phyloP scores from a whole-genome alignment of 306 rosid genomes.

The Leucaena leucocephala region DNA sequence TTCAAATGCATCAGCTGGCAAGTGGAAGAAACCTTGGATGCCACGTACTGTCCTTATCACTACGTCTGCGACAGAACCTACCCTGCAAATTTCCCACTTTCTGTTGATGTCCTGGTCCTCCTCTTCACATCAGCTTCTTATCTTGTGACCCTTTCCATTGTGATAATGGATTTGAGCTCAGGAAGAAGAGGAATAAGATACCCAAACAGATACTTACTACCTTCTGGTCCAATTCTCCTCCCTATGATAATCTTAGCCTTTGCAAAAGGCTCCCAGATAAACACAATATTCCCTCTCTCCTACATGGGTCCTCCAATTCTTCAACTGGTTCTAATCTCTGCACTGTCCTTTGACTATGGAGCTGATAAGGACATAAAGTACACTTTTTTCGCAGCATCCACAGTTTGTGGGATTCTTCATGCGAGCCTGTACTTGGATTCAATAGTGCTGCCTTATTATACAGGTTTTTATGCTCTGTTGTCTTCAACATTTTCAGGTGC shows the following conservation, averaged over 20 bases:
- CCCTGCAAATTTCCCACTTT: constrained; percentile 62
- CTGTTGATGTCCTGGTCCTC: constrained; percentile 58
- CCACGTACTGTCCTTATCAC: constrained; percentile 78
- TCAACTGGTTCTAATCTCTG: constrained; percentile 69
- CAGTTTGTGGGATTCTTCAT: constrained; percentile 83
- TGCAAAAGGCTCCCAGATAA: constrained; percentile 72
- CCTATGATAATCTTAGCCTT: constrained; percentile 72
- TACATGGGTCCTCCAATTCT: constrained; percentile 81
- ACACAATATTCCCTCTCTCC: constrained; percentile 69
- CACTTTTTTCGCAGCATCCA: constrained; percentile 72
- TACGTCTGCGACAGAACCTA: constrained; percentile 78
- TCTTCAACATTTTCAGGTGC: constrained; percentile 73
- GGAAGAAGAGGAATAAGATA: constrained; percentile 36
- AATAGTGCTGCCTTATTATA: constrained; percentile 75
- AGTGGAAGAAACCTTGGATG: constrained; percentile 79
- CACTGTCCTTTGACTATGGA: constrained; percentile 61
- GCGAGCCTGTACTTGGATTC: constrained; percentile 79
- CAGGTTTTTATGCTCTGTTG: constrained; percentile 74
- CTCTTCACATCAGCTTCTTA: constrained; percentile 61
- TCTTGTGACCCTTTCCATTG: constrained; percentile 59
- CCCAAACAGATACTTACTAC: constrained; percentile 55
- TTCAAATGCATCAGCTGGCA: constrained; percentile 97
- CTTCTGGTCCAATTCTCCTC: constrained; percentile 83
- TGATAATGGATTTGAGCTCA: constrained; percentile 46
- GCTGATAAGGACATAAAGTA: constrained; percentile 59